Base-by-base conservation (phyloP, 2,329 filamentous ascomycete genomes). In the Graphiopsis chlorocephala region DNA sequence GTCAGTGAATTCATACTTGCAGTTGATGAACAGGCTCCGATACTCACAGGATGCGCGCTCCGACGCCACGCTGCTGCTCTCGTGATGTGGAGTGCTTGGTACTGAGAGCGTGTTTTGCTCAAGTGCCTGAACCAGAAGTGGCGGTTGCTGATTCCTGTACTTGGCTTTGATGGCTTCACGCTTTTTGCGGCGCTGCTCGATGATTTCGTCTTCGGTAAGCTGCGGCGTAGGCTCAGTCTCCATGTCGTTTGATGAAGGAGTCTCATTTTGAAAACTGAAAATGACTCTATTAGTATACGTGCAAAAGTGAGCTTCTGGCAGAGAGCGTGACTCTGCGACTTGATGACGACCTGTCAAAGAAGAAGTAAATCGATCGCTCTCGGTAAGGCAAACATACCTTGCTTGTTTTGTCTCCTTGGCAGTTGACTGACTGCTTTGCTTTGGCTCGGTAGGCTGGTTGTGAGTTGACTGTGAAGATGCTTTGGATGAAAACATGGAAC, bases 111-210 rank as follows among this genome's bases (percentile, higher is more conserved):
- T 61, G 26, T 50, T 75, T 23, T 72, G 83, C 68, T 89, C 86
- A 45, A 94, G 81, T 65, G 90, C 89, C 78, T 93, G 88, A 68
- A 94, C 86, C 55, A 70, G 93, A 86, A 73, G 61, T 53, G 26
- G 63, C 57, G 50, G 66, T 91, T 85, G 72, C 72, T 89, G 88
- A 69, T 78, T 81, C 77, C 87, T 88, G 72, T 92, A 90, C 80
- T 93, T 96, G 75, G 91, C 90, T 74, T 92, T 86, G 68, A 96
- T 90, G 68, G 92, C 91, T 79, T 95, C 91, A 69, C 93, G 89
- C 65, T 90, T 87, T 74, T 90, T 92, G 29, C 93, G 90, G 63
- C 93, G 90, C 72, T 92, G 89, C 77, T 96, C 91, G 72, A 97
- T 90, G 73, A 94, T 84, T 70, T 90, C 88, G 67, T 90, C 90